Evolutionary conservation across 1,284 basidiomycete species (phyloP).

Genomic region (Rhodofomes roseus): DNA sequence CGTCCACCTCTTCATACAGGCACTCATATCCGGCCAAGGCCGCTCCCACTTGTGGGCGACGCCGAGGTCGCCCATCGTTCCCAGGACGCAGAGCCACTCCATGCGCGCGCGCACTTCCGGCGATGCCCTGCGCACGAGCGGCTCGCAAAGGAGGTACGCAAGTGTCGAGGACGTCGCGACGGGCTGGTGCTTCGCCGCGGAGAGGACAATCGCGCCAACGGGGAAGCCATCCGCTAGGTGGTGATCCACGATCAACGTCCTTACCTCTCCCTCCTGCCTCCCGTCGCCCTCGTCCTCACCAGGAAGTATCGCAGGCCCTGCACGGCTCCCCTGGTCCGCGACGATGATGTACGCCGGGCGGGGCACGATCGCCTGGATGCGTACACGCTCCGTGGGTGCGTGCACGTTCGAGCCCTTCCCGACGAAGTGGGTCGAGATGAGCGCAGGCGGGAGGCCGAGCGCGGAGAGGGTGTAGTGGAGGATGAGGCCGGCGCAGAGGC

Average conservation of each 20-base stretch:
- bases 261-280: conserved; percentile 11
- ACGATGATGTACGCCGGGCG: conserved; percentile 22
- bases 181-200: conserved; percentile 23
- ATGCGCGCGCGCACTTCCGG: conserved; percentile 8
- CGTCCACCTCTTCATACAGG: conserved; percentile 23
- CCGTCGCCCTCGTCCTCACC: background rate
- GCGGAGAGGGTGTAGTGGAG: conserved; percentile 25
- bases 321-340: conserved; percentile 30
- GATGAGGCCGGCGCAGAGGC: conserved; percentile 28
- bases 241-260: conserved; percentile 29
- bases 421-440: conserved; percentile 27
- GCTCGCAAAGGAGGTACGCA: conserved; percentile 25
- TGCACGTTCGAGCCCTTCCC: conserved; percentile 28
- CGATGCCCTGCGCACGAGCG: conserved; percentile 10
- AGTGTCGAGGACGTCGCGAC: conserved; percentile 29
- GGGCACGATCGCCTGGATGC: conserved; percentile 19
- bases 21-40: conserved; percentile 26
- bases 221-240: conserved; percentile 29
- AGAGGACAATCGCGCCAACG: conserved; percentile 21
- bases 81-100: conserved; percentile 28
- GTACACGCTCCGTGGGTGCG: conserved; percentile 18
- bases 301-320: conserved; percentile 20
- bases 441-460: conserved; percentile 21
- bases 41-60: conserved; percentile 25
- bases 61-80: conserved; percentile 31